A percentile compares a stretch with the other conserved stretches of the same genome.
Evolutionary conservation across 2,329 filamentous ascomycete genomes (phyloP).

Genomic region (Tricladium varicosporioides): DNA sequence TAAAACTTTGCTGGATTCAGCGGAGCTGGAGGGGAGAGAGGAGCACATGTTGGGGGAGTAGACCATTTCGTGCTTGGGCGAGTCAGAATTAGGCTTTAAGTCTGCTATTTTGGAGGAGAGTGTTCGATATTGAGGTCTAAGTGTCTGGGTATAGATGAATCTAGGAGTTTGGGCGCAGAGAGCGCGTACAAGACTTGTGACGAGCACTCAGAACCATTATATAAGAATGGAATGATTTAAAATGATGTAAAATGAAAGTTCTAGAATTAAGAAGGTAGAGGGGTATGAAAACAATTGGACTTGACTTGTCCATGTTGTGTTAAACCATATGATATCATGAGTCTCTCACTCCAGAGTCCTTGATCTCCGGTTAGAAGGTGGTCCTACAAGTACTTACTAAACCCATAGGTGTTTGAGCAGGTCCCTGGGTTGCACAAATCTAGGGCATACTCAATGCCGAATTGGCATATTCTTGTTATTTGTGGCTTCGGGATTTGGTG

Average conservation of each 20-base stretch:
- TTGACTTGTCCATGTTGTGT: neutral
- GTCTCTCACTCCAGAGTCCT: neutral
- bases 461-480: no score
- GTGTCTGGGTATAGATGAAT: neutral
- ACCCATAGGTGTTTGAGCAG: no score
- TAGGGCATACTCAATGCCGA: neutral
- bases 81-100: constrained; percentile 32
- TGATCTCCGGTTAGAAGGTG: neutral
- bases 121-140: neutral
- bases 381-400: no score
- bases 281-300: neutral
- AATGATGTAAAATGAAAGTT: neutral
- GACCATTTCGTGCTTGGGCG: constrained; percentile 54
- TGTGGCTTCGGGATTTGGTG: no score
- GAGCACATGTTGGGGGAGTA: constrained; percentile 57
- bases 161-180: neutral
- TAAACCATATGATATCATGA: constrained; percentile 20
- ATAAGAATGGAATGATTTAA: neutral
- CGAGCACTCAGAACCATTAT: constrained; percentile 8
- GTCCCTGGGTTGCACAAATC: no score
- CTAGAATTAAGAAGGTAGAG: neutral
- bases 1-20: constrained; percentile 59
- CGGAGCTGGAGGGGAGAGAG: constrained; percentile 51
- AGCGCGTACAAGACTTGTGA: constrained; percentile 11
- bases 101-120: constrained; percentile 19